A percentile compares a stretch with the other conserved stretches of the same genome.
Evolutionary conservation across 768 basidiomycete genomes (phyloP).

Genomic region (Lanmaoa pseudosensibilis): DNA sequence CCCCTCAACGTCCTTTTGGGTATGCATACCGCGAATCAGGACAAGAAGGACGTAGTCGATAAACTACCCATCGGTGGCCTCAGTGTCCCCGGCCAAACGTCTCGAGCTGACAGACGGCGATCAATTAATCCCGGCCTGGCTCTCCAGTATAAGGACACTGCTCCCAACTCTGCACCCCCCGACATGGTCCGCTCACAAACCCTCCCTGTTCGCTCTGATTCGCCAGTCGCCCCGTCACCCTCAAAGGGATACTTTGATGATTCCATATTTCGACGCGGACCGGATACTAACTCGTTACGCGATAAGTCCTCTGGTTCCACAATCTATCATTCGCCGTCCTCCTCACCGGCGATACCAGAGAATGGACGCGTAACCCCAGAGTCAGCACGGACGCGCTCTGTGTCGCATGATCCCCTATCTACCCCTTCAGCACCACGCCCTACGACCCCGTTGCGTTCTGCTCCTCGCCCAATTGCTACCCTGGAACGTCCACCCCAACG

Average conservation of each 20-base stretch:
- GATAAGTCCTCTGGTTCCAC: conserved; percentile 31
- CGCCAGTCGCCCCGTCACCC: conserved; percentile 25
- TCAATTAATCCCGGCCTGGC: conserved; percentile 56
- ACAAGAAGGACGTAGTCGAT: conserved; percentile 11
- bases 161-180: conserved; percentile 16
- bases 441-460: conserved; percentile 17
- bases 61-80: conserved; percentile 16
- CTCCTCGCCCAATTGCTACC: conserved; percentile 29
- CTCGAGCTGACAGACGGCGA: conserved; percentile 46
- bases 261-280: conserved; percentile 13
- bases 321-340: conserved; percentile 38
- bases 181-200: conserved; percentile 35
- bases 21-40: conserved; percentile 12
- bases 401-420: conserved; percentile 31
- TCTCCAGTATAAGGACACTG: conserved; percentile 28
- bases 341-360: conserved; percentile 37
- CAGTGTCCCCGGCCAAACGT: conserved; percentile 30
- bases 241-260: conserved; percentile 16
- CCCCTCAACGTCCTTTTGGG: conserved; percentile 39
- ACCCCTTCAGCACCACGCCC: conserved; percentile 4
- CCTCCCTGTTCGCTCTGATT: conserved; percentile 25
- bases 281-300: conserved; percentile 28
- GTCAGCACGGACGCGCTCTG: conserved; percentile 40
- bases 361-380: conserved; percentile 40
- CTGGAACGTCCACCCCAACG: conserved; percentile 38